These are phyloP conservation scores for Botryotinia calthae DNA, from an alignment of 2,329 filamentous ascomycete species.

Conservation along the genomic window DNA sequence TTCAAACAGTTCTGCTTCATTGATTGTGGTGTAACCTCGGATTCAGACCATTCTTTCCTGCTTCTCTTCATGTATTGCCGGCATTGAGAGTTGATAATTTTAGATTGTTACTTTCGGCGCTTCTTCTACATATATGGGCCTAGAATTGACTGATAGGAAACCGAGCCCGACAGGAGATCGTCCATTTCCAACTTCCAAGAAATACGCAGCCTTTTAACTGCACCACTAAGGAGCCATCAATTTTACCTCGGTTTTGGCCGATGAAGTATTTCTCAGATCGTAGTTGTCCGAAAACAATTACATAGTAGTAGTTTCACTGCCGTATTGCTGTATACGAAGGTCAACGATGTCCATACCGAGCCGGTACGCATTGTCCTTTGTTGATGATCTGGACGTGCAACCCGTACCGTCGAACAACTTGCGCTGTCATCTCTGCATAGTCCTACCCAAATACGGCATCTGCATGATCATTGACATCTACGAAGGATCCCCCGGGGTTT, in stretches of 20 bases:
- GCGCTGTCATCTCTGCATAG: neutral
- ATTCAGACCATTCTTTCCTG: neutral
- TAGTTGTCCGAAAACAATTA: neutral
- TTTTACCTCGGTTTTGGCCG: neutral
- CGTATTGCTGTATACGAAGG: neutral
- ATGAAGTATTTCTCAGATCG: neutral
- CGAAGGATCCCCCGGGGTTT: neutral
- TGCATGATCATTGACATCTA: neutral
- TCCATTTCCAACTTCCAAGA: neutral
- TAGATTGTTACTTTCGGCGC: neutral
- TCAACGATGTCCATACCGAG: neutral
- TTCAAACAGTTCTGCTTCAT: neutral
- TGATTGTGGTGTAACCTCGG: neutral
- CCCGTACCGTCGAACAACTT: neutral
- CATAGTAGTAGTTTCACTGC: neutral
- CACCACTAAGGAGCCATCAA: neutral
- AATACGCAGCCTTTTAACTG: neutral
- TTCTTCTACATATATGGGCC: neutral
- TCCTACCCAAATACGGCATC: neutral
- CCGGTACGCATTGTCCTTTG: neutral
- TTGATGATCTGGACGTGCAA: neutral
- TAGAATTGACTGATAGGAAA: neutral
- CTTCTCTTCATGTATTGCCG: neutral
- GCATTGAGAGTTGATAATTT: neutral
- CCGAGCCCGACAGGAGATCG: conserved; percentile 5